These are phyloP conservation scores for Phanerodontia chrysosporium DNA, from an alignment of 768 basidiomycete genomes.

Conservation along the genomic window DNA sequence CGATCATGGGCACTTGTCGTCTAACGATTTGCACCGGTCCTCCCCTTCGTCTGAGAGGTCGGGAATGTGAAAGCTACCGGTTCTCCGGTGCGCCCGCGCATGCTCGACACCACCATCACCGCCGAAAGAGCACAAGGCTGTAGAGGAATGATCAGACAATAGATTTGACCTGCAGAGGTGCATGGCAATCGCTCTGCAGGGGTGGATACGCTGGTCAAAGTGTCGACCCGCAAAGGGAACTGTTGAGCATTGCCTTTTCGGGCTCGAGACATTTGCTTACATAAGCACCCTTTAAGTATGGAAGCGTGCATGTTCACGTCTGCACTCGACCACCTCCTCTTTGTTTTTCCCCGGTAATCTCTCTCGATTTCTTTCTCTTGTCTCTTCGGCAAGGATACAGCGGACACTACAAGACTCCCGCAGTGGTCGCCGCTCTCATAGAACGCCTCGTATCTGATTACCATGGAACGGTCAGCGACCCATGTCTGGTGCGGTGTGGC, in stretches of 20 bases:
- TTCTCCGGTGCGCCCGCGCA: neutral
- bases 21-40: no score
- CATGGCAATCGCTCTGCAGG: no score
- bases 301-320: neutral
- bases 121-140: neutral
- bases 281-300: constrained; percentile 8
- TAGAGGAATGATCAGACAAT: neutral
- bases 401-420: neutral
- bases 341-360: neutral
- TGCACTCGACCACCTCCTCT: neutral
- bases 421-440: neutral
- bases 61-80: no score
- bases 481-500: constrained; percentile 13
- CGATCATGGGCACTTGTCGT: no score
- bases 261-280: constrained; percentile 5
- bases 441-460: neutral
- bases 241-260: neutral
- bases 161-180: neutral
- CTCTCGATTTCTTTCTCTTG: neutral
- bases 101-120: neutral
- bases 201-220: neutral
- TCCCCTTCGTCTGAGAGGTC: no score
- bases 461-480: constrained; percentile 24
- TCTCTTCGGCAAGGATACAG: neutral
- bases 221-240: neutral